Percentiles rank a stretch among this genome's conserved stretches.
These are phyloP conservation scores for Croton laevigatus DNA, from an alignment of 441 rosid species.

Conservation along the genomic window DNA sequence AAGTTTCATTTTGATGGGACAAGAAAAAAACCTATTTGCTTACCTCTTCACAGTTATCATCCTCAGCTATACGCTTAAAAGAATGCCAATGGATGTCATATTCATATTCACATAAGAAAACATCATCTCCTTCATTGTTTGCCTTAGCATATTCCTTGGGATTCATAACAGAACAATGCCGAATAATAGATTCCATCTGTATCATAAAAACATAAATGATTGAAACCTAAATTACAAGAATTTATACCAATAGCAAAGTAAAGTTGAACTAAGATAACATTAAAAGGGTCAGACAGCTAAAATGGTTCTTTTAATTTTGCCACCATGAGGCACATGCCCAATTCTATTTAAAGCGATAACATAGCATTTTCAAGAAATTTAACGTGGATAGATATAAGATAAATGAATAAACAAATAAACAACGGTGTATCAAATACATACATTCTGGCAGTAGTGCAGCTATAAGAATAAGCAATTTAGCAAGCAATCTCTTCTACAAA, in stretches of 20 bases:
- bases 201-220: conserved; percentile 18
- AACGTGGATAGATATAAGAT: background rate
- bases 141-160: conserved; percentile 78
- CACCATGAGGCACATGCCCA: background rate
- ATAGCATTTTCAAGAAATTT: too few species aligned
- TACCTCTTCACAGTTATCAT: conserved; percentile 57
- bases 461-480: background rate
- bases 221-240: conserved; percentile 5
- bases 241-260: background rate
- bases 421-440: background rate
- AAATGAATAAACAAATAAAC: background rate
- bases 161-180: conserved; percentile 73
- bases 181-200: conserved; percentile 79
- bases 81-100: conserved; percentile 89
- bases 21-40: conserved; percentile 6
- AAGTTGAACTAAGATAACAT: background rate
- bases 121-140: conserved; percentile 76
- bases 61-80: conserved; percentile 82
- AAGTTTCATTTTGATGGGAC: conserved; percentile 13
- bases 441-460: background rate
- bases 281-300: background rate
- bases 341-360: background rate
- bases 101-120: conserved; percentile 89
- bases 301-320: background rate
- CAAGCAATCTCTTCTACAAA: background rate